A percentile compares a stretch with the other conserved stretches of the same genome.
These are phyloP conservation scores for Aristolochia californica DNA, from an alignment of 164 flowering plant genomes.

Conservation along the genomic window DNA sequence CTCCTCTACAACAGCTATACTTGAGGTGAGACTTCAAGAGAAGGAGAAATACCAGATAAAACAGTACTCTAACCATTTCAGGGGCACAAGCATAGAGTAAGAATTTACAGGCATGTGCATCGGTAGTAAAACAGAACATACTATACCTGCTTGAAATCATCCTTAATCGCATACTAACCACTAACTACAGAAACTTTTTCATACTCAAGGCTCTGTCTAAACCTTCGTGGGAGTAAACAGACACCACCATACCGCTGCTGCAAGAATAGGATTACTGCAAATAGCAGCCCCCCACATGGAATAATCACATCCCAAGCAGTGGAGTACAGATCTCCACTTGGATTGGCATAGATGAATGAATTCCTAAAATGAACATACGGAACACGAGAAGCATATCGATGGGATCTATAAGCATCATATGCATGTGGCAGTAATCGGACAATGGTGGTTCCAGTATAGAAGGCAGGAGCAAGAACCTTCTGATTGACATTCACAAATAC, in stretches of 20 bases:
- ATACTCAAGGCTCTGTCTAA: slow-evolving; percentile 19
- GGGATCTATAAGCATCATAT: slow-evolving; percentile 52
- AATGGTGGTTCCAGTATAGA: slow-evolving; percentile 46
- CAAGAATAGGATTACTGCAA: slow-evolving; percentile 38
- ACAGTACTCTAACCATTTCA: too few relatives aligned
- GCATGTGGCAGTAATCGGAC: slow-evolving; percentile 52
- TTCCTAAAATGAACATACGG: background rate
- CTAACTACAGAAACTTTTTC: slow-evolving; percentile 27
- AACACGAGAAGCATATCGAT: slow-evolving; percentile 7
- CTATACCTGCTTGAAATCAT: too few relatives aligned
- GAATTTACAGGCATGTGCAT: too few relatives aligned
- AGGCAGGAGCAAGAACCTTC: slow-evolving; percentile 29
- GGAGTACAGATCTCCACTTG: slow-evolving; percentile 36
- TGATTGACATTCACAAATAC: slow-evolving; percentile 29
- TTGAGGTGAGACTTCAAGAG: too few relatives aligned
- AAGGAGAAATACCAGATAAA: too few relatives aligned
- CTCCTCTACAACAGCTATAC: too few relatives aligned
- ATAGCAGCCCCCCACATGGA: slow-evolving; percentile 29
- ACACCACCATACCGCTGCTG: slow-evolving; percentile 61
- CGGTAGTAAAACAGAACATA: too few relatives aligned
- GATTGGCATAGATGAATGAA: slow-evolving; percentile 38
- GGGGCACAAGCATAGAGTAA: too few relatives aligned
- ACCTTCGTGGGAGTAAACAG: slow-evolving; percentile 33
- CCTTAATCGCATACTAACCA: background rate
- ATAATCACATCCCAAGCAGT: slow-evolving; percentile 57